These are phyloP conservation scores for Cladophialophora psammophila DNA, from an alignment of 2,329 filamentous ascomycete genomes.

Conservation along the genomic window DNA sequence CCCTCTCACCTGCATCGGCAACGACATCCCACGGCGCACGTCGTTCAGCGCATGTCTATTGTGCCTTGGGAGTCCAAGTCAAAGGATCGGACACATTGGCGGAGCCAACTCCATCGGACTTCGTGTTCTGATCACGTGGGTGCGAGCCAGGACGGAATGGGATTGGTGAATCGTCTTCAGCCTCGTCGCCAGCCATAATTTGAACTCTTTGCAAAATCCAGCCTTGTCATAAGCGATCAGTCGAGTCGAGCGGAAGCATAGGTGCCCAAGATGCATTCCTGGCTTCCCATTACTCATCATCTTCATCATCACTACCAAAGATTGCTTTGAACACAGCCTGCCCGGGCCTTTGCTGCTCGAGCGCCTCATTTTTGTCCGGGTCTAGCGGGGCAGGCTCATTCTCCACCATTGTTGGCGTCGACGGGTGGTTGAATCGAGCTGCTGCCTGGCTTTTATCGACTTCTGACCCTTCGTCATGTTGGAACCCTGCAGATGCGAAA, in stretches of 20 bases:
- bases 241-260: neutral
- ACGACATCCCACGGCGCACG: too few species aligned
- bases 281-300: slow-evolving; percentile 51
- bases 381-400: slow-evolving; percentile 60
- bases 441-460: neutral
- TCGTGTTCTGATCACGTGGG: neutral
- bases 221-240: neutral
- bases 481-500: slow-evolving; percentile 47
- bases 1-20: too few species aligned
- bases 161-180: neutral
- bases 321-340: slow-evolving; percentile 90
- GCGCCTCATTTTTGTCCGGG: slow-evolving; percentile 76
- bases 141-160: neutral
- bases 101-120: neutral
- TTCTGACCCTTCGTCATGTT: slow-evolving; percentile 36
- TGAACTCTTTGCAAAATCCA: neutral
- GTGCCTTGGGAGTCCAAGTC: too few species aligned
- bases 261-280: neutral
- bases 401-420: slow-evolving; percentile 28
- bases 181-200: neutral
- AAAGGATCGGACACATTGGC: too few species aligned
- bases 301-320: slow-evolving; percentile 86
- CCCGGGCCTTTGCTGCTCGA: slow-evolving; percentile 76
- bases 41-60: too few species aligned
- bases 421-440: neutral